These are phyloP conservation scores for Pugionium cornutum DNA, from an alignment of 345 rosid genomes.

Conservation along the genomic window DNA sequence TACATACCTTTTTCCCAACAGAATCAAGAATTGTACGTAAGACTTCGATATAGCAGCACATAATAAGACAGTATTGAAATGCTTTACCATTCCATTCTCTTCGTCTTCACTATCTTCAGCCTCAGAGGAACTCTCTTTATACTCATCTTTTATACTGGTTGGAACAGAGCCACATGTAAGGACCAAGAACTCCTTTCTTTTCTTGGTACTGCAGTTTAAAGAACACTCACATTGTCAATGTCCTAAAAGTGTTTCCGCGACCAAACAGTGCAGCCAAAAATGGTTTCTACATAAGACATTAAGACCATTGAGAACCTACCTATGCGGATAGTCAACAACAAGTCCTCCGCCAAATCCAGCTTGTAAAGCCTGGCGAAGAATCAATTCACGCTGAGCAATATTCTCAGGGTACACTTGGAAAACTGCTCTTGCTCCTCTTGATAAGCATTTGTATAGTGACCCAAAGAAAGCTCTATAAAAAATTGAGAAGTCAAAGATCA, in stretches of 20 bases:
- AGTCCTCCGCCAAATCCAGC: slow-evolving; percentile 95
- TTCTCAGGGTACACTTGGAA: slow-evolving; percentile 91
- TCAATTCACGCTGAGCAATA: slow-evolving; percentile 76
- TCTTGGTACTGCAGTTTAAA: slow-evolving; percentile 56
- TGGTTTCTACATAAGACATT: too few relatives aligned
- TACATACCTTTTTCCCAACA: slow-evolving; percentile 46
- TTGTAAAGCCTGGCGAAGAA: slow-evolving; percentile 76
- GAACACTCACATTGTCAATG: too few relatives aligned
- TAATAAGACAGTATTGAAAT: not conserved
- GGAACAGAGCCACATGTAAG: slow-evolving; percentile 76
- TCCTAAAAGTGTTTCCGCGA: not conserved
- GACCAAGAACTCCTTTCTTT: slow-evolving; percentile 80
- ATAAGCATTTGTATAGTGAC: slow-evolving; percentile 72
- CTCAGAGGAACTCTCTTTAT: slow-evolving; percentile 63
- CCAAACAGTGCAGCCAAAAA: slow-evolving; percentile 9
- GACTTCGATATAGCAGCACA: not conserved
- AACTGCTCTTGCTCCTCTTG: slow-evolving; percentile 92
- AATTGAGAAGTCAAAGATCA: slow-evolving; percentile 8
- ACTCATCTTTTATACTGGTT: slow-evolving; percentile 42
- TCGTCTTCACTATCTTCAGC: slow-evolving; percentile 66
- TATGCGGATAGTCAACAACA: slow-evolving; percentile 89
- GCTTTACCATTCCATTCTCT: slow-evolving; percentile 54
- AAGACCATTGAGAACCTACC: slow-evolving; percentile 44
- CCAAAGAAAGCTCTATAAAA: slow-evolving; percentile 78
- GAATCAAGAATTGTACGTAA: not conserved